These are phyloP conservation scores for Pythium brassicae DNA, from an alignment of 352 stramenopile genomes.

Conservation along the genomic window DNA sequence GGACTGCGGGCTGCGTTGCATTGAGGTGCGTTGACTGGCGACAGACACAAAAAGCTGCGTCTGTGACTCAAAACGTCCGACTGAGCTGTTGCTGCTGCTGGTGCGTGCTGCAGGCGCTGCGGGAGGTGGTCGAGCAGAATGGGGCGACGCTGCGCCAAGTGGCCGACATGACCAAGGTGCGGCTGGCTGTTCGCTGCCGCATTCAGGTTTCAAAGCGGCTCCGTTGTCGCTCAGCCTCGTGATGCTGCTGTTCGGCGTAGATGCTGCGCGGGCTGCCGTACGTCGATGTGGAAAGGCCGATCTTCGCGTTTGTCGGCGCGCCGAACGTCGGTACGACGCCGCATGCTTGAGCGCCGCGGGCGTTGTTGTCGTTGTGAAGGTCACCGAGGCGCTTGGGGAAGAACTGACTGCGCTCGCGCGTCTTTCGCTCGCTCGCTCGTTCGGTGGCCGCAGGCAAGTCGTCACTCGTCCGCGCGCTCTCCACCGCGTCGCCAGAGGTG, in stretches of 20 bases:
- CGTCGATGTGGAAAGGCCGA: conserved; percentile 74
- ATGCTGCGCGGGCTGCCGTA: conserved; percentile 68
- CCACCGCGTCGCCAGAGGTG: conserved; percentile 79
- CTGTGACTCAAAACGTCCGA: not conserved
- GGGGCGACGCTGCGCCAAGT: conserved; percentile 35
- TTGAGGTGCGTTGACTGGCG: conserved; percentile 36
- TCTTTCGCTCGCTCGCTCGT: no score
- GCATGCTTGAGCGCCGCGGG: no score
- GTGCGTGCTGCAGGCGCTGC: conserved; percentile 26
- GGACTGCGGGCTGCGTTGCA: conserved; percentile 69
- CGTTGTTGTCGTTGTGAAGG: not conserved
- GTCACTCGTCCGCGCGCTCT: conserved; percentile 72
- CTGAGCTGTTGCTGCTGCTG: not conserved
- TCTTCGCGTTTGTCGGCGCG: conserved; percentile 82
- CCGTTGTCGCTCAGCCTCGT: not conserved
- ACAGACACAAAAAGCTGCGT: not conserved
- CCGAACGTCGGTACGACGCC: conserved; percentile 69
- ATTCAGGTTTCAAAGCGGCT: not conserved
- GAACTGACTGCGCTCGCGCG: not conserved
- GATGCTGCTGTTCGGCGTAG: conserved; percentile 15
- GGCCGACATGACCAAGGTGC: conserved; percentile 62
- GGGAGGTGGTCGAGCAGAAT: conserved; percentile 40
- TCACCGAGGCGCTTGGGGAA: no score
- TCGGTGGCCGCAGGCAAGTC: conserved; percentile 65
- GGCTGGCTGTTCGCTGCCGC: not conserved